Conservation (phyloP, 2,329 filamentous ascomycete genomes). For the Orbilia oligospora region DNA sequence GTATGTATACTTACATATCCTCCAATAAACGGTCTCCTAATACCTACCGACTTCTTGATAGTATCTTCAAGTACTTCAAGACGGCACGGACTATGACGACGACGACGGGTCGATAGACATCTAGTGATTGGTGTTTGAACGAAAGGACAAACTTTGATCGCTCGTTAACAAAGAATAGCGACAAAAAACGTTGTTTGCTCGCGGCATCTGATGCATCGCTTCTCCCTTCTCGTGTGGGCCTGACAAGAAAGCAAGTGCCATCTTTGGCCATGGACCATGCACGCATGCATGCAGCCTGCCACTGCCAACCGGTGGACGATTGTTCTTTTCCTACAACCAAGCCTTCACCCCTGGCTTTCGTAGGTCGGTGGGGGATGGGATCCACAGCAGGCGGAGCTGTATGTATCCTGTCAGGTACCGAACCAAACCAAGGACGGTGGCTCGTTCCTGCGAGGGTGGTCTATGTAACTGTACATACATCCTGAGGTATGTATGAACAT, state of each 20-base stretch:
- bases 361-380: constrained; percentile 27
- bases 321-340: constrained; percentile 8
- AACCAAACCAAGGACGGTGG: constrained; percentile 36
- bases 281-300: constrained; percentile 18
- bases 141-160: constrained; percentile 1
- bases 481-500: neutral
- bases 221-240: constrained; percentile 30
- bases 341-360: constrained; percentile 1
- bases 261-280: constrained; percentile 20
- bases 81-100: constrained; percentile 26
- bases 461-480: neutral
- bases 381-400: constrained; percentile 6
- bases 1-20: no score
- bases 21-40: neutral
- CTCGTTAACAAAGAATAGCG: neutral
- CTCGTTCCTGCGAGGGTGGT: constrained; percentile 9
- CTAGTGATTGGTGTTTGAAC: constrained; percentile 1
- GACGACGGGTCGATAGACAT: neutral
- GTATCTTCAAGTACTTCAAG: neutral
- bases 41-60: no score
- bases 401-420: constrained; percentile 54
- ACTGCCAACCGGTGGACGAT: constrained; percentile 7
- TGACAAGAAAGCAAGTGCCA: constrained; percentile 18
- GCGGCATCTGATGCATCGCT: constrained; percentile 9
- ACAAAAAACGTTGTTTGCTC: neutral